Percentiles rank a stretch among this genome's conserved stretches.
phyloP scores from a whole-genome alignment of 768 basidiomycete genomes.

The Phylloporus arenicola region DNA sequence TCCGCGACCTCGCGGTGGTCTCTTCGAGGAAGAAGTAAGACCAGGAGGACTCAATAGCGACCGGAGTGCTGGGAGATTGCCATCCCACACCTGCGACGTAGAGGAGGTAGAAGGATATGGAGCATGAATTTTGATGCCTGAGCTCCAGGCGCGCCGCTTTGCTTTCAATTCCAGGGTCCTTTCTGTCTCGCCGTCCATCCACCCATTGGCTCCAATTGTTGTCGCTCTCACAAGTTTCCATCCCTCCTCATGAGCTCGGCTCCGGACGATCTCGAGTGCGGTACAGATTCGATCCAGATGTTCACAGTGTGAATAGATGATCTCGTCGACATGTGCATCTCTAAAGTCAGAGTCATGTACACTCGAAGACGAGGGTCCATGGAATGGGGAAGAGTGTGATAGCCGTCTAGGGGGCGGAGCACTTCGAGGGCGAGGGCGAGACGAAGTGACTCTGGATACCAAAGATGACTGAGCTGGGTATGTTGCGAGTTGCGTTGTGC shows the following conservation, averaged over 20 bases:
- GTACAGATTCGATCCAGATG: conserved; percentile 36
- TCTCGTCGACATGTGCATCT: conserved; percentile 8
- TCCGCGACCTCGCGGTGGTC: conserved; percentile 3
- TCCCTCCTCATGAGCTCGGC: conserved; percentile 39
- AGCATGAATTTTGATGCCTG: conserved; percentile 39
- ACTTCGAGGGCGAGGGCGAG: conserved; percentile 24
- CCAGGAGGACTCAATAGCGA: conserved; percentile 18
- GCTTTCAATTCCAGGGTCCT: conserved; percentile 50
- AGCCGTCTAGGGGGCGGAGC: conserved; percentile 2
- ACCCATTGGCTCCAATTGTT: conserved; percentile 17
- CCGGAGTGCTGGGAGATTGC: background rate
- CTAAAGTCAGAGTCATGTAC: background rate
- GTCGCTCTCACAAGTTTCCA: conserved; percentile 33
- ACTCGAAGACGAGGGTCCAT: conserved; percentile 7
- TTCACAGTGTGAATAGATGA: conserved; percentile 12
- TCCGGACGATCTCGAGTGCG: conserved; percentile 38
- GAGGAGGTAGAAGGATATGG: conserved; percentile 14
- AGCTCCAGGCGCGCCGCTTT: conserved; percentile 63
- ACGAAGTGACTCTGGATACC: conserved; percentile 22
- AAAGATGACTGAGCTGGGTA: conserved; percentile 1
- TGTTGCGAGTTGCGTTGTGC: background rate
- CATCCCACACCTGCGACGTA: conserved; percentile 16
- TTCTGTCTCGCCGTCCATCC: conserved; percentile 26
- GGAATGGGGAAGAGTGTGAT: background rate
- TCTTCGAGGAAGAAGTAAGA: conserved; percentile 4